Evolutionary conservation across 768 basidiomycete species (phyloP).

Genomic region (Mycena indigotica): DNA sequence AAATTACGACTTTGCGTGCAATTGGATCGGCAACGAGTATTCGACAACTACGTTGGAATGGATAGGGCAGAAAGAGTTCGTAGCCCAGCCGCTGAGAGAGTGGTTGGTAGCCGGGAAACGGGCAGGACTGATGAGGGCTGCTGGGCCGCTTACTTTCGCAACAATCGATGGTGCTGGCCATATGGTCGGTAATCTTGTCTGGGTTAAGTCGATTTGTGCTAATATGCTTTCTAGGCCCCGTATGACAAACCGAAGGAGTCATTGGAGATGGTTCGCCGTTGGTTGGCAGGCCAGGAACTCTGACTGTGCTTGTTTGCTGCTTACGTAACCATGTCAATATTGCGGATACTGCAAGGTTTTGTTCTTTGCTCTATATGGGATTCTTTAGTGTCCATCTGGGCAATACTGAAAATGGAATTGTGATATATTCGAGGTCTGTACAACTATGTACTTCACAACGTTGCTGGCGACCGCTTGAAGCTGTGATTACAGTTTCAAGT

Average conservation of each 20-base stretch:
- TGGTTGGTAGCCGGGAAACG: slow-evolving; percentile 58
- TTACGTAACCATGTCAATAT: too few relatives aligned
- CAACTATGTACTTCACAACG: too few relatives aligned
- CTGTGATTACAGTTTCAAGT: too few relatives aligned
- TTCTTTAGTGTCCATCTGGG: too few relatives aligned
- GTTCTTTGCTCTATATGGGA: too few relatives aligned
- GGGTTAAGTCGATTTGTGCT: background rate
- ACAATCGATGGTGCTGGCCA: slow-evolving; percentile 74
- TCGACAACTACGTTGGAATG: slow-evolving; percentile 65
- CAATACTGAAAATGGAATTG: too few relatives aligned
- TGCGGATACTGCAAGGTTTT: too few relatives aligned
- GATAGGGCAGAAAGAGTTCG: slow-evolving; percentile 56
- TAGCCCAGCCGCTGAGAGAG: slow-evolving; percentile 41
- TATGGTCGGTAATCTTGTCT: slow-evolving; percentile 46
- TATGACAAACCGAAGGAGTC: slow-evolving; percentile 61
- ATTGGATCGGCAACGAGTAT: slow-evolving; percentile 64
- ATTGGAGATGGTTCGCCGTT: slow-evolving; percentile 50
- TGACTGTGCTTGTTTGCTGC: too few relatives aligned
- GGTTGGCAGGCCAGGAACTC: slow-evolving; percentile 38
- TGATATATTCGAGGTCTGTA: too few relatives aligned
- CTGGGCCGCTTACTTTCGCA: slow-evolving; percentile 61
- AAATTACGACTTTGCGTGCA: slow-evolving; percentile 58
- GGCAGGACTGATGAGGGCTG: slow-evolving; percentile 51
- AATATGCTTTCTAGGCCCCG: background rate
- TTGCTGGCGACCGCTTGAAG: too few relatives aligned